Base-by-base conservation (phyloP, 2,329 filamentous ascomycete genomes). In the Penicillium aurantiogriseum region DNA sequence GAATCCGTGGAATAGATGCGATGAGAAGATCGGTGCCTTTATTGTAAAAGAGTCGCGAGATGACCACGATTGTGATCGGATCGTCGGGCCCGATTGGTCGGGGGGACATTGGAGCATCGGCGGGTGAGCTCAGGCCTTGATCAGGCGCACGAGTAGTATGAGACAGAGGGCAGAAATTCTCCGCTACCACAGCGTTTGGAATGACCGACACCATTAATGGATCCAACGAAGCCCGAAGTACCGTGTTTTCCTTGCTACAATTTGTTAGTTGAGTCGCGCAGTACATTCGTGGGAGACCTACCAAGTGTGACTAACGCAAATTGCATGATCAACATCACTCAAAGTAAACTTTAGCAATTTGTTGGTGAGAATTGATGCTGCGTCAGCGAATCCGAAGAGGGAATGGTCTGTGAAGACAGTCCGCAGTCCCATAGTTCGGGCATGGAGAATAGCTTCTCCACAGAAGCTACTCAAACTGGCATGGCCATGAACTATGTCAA, bases 371-470 rank as follows among this genome's bases (percentile, higher is more conserved):
- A 99, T 99, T 64, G 93, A 97, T 1, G 86, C 91, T 0, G 94
- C 92, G 76, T 99, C 95, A 45, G 93, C 94, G 70, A 99, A 99
- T 1, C 94, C 94, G 78, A 97, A 97, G 4, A 99, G 82, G 40
- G 92, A 97, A 75, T 99, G 94, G 70, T 99, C 94, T 0, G 94
- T 99, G 70, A 97, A 97, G 44, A 97, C 93, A 0, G 95, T 97
- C 50, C 92, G 86, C 66, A 99, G 74, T 1, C 94, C 92, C 95
- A 99, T 99, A 4, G 94, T 97, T 55, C 94, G 82, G 11, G 90
- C 94, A 77, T 99, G 94, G 10, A 99, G 78, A 57, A 99, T 95
- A 10, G 90, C 94, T 76, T 99, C 94, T 70, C 96, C 90, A 71
- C 93, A 97, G 50, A 99, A 82, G 71, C 88, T 96, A 75, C 92